Evolutionary conservation across 306 rosid species (phyloP), one percentile per base, ranked within the genome.

Genomic region (Lablab purpureus): DNA sequence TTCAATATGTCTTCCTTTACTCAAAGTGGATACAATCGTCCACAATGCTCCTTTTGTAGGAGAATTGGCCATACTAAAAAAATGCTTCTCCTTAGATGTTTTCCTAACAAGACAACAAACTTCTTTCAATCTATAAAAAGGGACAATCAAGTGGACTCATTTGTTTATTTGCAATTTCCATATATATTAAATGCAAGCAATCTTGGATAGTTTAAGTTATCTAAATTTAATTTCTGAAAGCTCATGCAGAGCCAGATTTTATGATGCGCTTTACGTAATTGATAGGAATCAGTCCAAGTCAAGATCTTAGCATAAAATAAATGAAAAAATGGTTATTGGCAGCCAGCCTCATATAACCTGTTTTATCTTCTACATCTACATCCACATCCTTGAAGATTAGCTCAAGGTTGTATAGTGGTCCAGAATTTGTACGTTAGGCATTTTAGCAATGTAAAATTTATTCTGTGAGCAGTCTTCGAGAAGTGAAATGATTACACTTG

Each of bases 291-390:
- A 37, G 75, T 37, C 56, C 6, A 77, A 52, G 27, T 54, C 55
- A 67, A 30, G 63, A 50, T 47, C 56, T 77, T 77, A 12, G 18
- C 52, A 37, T 45, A 34, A 66, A 10, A 76, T 67, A 52, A 36
- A 37, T 30, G n/a, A 58, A 34, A 63, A 69, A 4, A 21, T 12
- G 45, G 34, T 67, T 21, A 12, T 12, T 22, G 41, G 41, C 18
- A 23, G 56, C 59, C n/a, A n/a, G n/a, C n/a, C n/a, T 25, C 56
- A 67, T 30, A 15, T 66, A 19, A 0, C 18, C 41, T 8, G 3
- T 8, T 46, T 69, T 25, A 17, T 32, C 49, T 49, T 50, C 5
- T 71, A 30, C 47, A n/a, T 28, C 32, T 28, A 28, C 32, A 28
- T 71, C 17, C 54, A 28, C 32, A 28, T 71, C 17, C 54, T 65